Conservation (phyloP, 2,329 filamentous ascomycete genomes). For the Didymella segeticola region DNA sequence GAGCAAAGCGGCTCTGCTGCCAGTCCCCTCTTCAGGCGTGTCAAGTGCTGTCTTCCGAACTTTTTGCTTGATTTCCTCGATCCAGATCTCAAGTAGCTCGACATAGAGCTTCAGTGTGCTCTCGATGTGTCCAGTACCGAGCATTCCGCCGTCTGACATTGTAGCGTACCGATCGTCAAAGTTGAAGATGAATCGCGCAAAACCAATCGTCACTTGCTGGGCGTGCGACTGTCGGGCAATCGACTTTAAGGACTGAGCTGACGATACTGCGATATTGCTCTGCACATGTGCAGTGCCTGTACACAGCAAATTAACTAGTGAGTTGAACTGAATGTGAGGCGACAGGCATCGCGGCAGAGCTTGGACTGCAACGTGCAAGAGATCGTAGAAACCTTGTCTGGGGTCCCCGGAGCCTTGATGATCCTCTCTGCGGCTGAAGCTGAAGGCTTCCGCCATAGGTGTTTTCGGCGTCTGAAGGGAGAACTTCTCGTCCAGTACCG, state of each 20-base stretch:
- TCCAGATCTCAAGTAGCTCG: constrained; percentile 94
- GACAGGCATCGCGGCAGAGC: constrained; percentile 93
- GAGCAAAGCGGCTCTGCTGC: constrained; percentile 76
- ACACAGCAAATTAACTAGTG: constrained; percentile 91
- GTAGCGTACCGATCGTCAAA: constrained; percentile 97
- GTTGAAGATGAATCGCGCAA: constrained; percentile 97
- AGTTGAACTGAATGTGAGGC: constrained; percentile 88
- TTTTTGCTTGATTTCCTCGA: constrained; percentile 91
- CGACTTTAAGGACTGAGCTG: constrained; percentile 89
- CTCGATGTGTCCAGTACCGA: constrained; percentile 92
- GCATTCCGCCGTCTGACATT: constrained; percentile 96
- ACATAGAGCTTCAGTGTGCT: constrained; percentile 92
- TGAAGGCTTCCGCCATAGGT: constrained; percentile 92
- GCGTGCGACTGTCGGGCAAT: constrained; percentile 93
- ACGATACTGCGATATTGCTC: constrained; percentile 87
- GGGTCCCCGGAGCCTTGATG: constrained; percentile 76
- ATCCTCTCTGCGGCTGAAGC: constrained; percentile 84
- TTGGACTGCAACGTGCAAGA: constrained; percentile 94
- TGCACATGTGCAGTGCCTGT: constrained; percentile 97
- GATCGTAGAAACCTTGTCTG: constrained; percentile 93
- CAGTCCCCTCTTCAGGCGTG: constrained; percentile 66
- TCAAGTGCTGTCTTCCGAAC: constrained; percentile 75
- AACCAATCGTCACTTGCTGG: constrained; percentile 94
- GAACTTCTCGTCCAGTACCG: constrained; percentile 94
- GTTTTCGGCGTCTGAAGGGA: constrained; percentile 87